A percentile compares a stretch with the other conserved stretches of the same genome.
These are phyloP conservation scores for Ceriops zippeliana DNA, from an alignment of 345 rosid species.

Conservation along the genomic window DNA sequence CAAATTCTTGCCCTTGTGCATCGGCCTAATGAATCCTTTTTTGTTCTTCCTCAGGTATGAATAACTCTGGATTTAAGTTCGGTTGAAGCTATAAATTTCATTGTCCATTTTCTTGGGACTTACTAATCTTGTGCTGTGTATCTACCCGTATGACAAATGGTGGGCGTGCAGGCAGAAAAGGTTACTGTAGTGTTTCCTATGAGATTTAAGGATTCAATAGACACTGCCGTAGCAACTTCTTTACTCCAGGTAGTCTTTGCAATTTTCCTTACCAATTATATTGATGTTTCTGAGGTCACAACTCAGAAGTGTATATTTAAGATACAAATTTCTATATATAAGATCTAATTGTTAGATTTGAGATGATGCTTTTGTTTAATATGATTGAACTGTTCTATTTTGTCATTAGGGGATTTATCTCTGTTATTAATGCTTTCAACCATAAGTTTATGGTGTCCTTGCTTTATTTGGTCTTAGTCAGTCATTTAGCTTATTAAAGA, in stretches of 20 bases:
- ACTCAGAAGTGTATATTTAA: not conserved
- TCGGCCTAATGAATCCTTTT: conserved; percentile 90
- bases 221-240: conserved; percentile 80
- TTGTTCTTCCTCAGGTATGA: conserved; percentile 73
- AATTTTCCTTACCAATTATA: conserved; percentile 2
- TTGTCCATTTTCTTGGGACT: too few species aligned
- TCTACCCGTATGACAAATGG: not conserved
- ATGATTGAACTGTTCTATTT: not conserved
- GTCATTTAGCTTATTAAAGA: conserved; percentile 13
- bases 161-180: conserved; percentile 65
- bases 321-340: too few species aligned
- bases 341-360: too few species aligned
- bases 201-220: conserved; percentile 86
- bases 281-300: conserved; percentile 5
- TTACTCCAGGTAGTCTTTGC: conserved; percentile 69
- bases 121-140: not conserved
- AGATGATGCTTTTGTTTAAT: too few species aligned
- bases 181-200: conserved; percentile 85
- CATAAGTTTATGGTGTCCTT: conserved; percentile 1
- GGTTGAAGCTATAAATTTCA: not conserved
- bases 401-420: not conserved
- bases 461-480: conserved; percentile 1
- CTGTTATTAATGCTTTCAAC: not conserved
- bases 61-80: not conserved
- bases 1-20: conserved; percentile 78